phyloP scores from a whole-genome alignment of 176 grass and related monocot species.

The Aegilops speltoides region DNA sequence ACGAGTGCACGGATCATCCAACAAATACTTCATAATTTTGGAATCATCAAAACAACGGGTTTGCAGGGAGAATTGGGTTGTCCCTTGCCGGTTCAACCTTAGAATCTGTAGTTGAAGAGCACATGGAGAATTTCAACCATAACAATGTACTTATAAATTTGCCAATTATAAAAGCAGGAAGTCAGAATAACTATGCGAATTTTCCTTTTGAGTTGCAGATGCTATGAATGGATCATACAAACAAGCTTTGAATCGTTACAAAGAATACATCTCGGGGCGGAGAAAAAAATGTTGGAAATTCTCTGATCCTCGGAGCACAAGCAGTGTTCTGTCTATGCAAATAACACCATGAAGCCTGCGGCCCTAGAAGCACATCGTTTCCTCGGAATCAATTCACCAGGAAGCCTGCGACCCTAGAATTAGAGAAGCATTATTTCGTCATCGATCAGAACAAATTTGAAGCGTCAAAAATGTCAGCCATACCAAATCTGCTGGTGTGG shows the following conservation, averaged over 20 bases:
- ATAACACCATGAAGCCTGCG: not conserved
- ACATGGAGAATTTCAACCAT: not conserved
- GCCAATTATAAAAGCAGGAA: not conserved
- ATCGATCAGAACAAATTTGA: not conserved
- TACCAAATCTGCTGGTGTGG: not conserved
- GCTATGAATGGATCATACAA: not conserved
- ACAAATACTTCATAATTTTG: too few relatives aligned
- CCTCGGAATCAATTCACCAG: not conserved
- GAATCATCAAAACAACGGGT: not conserved
- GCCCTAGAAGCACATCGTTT: constrained; percentile 3
- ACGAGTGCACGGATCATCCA: too few relatives aligned
- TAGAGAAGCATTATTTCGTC: not conserved
- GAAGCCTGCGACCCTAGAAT: not conserved
- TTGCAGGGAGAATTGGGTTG: not conserved
- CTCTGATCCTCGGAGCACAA: constrained; percentile 39
- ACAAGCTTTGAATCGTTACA: not conserved
- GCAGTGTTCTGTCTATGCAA: constrained; percentile 34
- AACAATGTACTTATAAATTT: not conserved
- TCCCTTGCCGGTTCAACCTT: not conserved
- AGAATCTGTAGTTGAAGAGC: not conserved
- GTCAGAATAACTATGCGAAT: not conserved
- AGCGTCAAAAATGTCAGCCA: not conserved
- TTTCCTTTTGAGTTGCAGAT: not conserved
- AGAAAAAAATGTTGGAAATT: not conserved
- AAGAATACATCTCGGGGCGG: not conserved